Conservation (phyloP, 768 basidiomycete genomes). For the Austroboletus festivus region DNA sequence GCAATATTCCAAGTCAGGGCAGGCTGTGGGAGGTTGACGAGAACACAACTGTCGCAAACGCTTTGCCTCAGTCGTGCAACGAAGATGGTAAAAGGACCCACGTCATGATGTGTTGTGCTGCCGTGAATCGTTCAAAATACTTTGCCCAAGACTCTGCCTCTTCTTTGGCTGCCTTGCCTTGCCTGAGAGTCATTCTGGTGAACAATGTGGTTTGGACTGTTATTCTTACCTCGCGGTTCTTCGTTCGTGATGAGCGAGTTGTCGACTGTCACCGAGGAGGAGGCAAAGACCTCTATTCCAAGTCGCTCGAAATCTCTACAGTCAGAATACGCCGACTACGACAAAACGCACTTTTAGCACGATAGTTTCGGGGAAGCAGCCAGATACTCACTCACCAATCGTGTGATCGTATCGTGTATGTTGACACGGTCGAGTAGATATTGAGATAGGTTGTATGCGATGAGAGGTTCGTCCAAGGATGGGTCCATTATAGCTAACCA, state of each 20-base stretch:
- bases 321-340: constrained; percentile 23
- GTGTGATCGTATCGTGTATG: constrained; percentile 27
- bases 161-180: constrained; percentile 15
- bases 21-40: constrained; percentile 29
- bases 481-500: constrained; percentile 6
- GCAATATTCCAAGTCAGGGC: constrained; percentile 18
- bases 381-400: constrained; percentile 17
- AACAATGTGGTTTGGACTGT: background rate
- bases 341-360: background rate
- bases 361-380: background rate
- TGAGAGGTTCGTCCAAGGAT: constrained; percentile 5
- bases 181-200: constrained; percentile 3
- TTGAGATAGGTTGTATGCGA: constrained; percentile 18
- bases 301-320: constrained; percentile 27
- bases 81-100: constrained; percentile 1
- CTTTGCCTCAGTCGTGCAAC: background rate
- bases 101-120: constrained; percentile 26
- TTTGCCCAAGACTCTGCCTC: constrained; percentile 22
- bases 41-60: constrained; percentile 12
- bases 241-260: constrained; percentile 20
- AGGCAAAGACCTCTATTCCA: constrained; percentile 26
- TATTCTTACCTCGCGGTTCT: constrained; percentile 15
- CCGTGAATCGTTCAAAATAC: constrained; percentile 20
- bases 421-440: constrained; percentile 26
- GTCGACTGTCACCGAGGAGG: constrained; percentile 20